A percentile compares a stretch with the other conserved stretches of the same genome.
Conservation (phyloP, 1,284 basidiomycete genomes). For the Cryptococcus depauperatus region DNA sequence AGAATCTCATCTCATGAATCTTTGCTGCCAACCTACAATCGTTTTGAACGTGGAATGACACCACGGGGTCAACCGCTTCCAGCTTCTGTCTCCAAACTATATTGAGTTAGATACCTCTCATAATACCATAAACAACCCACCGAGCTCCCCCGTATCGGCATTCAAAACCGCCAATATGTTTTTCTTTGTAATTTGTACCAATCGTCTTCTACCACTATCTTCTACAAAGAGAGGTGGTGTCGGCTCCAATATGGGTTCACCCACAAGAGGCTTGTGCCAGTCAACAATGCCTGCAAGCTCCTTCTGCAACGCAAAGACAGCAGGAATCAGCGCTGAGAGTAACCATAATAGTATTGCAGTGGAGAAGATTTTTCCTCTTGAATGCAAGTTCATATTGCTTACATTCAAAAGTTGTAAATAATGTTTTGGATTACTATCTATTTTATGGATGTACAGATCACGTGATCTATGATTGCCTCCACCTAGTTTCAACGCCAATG, state of each 20-base stretch:
- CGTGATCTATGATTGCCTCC: no score
- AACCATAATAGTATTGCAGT: no score
- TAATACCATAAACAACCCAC: constrained; percentile 48
- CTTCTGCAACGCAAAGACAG: constrained; percentile 28
- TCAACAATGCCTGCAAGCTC: constrained; percentile 65
- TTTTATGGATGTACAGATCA: no score
- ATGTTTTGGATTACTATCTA: no score
- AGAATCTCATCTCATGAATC: not conserved
- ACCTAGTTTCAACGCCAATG: no score
- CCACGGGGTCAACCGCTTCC: constrained; percentile 58
- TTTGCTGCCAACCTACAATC: constrained; percentile 49
- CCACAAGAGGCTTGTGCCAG: constrained; percentile 71
- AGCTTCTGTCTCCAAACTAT: constrained; percentile 74
- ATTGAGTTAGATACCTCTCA: constrained; percentile 3
- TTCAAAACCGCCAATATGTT: constrained; percentile 74
- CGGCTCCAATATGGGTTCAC: constrained; percentile 52
- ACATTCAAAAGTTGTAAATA: no score
- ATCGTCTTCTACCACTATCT: constrained; percentile 9
- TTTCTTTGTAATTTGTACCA: constrained; percentile 59
- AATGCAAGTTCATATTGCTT: no score
- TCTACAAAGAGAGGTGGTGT: constrained; percentile 39
- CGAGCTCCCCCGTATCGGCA: constrained; percentile 60
- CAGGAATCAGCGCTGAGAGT: no score
- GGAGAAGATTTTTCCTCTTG: no score
- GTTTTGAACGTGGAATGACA: constrained; percentile 58